These are phyloP conservation scores for Ajuga reptans DNA, from an alignment of 305 asterid species.

Conservation along the genomic window DNA sequence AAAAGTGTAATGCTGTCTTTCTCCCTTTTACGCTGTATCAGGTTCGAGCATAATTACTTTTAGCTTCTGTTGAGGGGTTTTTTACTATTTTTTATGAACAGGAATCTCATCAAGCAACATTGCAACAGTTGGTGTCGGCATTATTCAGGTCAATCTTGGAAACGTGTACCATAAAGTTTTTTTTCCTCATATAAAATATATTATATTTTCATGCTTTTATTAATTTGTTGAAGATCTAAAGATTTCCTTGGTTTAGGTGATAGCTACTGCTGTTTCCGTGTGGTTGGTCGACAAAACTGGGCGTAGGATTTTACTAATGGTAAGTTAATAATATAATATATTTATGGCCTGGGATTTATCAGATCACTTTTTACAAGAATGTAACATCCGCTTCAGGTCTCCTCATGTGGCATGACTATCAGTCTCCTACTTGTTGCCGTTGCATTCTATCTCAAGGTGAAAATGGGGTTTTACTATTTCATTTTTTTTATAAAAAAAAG, in stretches of 20 bases:
- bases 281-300: constrained; percentile 91
- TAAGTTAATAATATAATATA: constrained; percentile 30
- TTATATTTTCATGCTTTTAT: background rate
- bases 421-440: constrained; percentile 66
- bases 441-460: constrained; percentile 70
- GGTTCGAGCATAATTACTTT: background rate
- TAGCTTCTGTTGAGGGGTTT: background rate
- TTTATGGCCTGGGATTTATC: background rate
- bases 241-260: constrained; percentile 40
- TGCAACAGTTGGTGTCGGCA: constrained; percentile 78
- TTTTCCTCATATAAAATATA: background rate
- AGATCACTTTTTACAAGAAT: constrained; percentile 11
- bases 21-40: background rate
- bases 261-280: constrained; percentile 74
- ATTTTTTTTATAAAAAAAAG: background rate
- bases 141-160: constrained; percentile 54
- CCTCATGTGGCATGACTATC: constrained; percentile 71
- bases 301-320: constrained; percentile 67
- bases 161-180: background rate
- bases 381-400: constrained; percentile 39
- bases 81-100: constrained; percentile 27
- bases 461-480: constrained; percentile 1
- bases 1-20: background rate
- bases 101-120: constrained; percentile 74
- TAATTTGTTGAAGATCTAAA: background rate